These are phyloP conservation scores for Rhodotorula sp. DNA, from an alignment of 1,284 basidiomycete genomes.

Conservation along the genomic window DNA sequence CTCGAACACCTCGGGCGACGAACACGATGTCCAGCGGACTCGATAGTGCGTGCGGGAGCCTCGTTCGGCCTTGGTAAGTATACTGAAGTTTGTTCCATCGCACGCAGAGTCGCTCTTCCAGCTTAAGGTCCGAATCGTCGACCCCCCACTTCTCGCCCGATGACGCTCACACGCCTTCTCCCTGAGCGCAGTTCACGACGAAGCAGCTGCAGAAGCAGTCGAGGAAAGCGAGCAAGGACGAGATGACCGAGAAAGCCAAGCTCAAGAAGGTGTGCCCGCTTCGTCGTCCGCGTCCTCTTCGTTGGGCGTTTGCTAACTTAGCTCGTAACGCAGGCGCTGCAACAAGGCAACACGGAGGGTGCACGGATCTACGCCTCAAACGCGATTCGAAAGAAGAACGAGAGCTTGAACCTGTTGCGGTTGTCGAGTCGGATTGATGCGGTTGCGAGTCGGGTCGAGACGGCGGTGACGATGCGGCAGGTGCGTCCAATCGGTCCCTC, in stretches of 20 bases:
- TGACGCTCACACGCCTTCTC: neutral
- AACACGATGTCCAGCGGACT: slow-evolving; percentile 31
- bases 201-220: slow-evolving; percentile 88
- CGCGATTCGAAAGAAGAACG: slow-evolving; percentile 97
- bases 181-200: slow-evolving; percentile 74
- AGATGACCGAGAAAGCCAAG: slow-evolving; percentile 76
- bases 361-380: slow-evolving; percentile 99
- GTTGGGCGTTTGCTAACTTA: neutral
- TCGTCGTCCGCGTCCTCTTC: neutral
- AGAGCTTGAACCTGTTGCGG: slow-evolving; percentile 83
- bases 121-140: slow-evolving; percentile 66
- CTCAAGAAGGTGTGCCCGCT: slow-evolving; percentile 75
- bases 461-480: slow-evolving; percentile 94
- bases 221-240: slow-evolving; percentile 93
- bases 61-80: no score
- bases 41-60: slow-evolving; percentile 20
- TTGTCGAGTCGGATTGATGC: slow-evolving; percentile 78
- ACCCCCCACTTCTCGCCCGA: neutral
- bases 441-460: slow-evolving; percentile 93
- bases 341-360: slow-evolving; percentile 95
- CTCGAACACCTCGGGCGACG: neutral
- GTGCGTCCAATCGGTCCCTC: slow-evolving; percentile 41
- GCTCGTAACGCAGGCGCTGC: slow-evolving; percentile 68
- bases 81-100: neutral
- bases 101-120: slow-evolving; percentile 84